Base-by-base conservation (phyloP, 148 eudicot species). In the Nyssa sinensis region DNA sequence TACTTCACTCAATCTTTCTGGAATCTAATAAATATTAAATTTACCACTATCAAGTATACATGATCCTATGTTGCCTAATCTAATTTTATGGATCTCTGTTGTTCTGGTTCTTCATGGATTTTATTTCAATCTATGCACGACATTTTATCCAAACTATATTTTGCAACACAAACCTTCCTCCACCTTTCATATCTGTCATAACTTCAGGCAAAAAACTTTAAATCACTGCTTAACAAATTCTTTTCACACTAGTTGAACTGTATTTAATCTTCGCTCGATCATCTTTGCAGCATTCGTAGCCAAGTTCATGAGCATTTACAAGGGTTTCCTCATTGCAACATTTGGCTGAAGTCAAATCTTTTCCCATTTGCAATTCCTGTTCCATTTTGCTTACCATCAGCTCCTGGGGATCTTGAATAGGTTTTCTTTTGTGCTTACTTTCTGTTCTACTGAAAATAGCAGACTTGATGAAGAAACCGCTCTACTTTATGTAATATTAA, bases 271-370 rank as follows among this genome's bases (percentile, higher is more conserved):
- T 13, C 28, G 49, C 61, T 70, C 71, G 34, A 32, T 71, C 23
- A 35, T 39, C 62, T 75, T 66, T 82, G 82, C 91, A 91, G 98
- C 97, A 75, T 94, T 94, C 77, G 95, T 90, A 47, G 98, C 98
- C 75, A 94, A 91, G 87, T 94, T 94, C 76, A 94, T 94, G 98
- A 94, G 97, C 87, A 85, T 91, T 73, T 94, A 94, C 80, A 94
- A 94, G 85, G 85, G 83, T 75, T 94, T 94, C 87, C 91, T 94
- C 21, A 88, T 94, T 34, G 86, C 92, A 61, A 85, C 98, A 67
- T 94, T 94, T 47, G 97, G 97, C 70, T 94, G 82, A 91, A 62
- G 66, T 62, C 69, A 62, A 53, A 39, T 28, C 71, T 49, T 58
- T 41, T 47, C 34, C 31, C 37, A 27, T 67, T 60, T 5, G 63